Evolutionary conservation across 2,329 filamentous ascomycete genomes (phyloP).

Genomic region (Penicillium glabrum): DNA sequence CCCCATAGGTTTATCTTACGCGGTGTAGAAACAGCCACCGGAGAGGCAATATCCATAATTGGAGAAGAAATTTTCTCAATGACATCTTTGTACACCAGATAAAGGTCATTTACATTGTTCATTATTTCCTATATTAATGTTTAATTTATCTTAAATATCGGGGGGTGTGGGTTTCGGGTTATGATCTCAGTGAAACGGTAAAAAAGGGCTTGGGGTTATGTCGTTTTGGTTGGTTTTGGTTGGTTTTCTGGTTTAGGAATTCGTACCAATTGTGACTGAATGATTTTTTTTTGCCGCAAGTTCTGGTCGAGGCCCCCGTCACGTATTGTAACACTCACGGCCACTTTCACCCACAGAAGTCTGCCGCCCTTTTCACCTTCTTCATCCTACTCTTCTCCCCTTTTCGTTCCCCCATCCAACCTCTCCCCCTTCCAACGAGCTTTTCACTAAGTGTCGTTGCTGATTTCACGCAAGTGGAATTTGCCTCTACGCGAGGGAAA

Average conservation of each 20-base stretch:
- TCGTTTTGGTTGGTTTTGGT: background rate
- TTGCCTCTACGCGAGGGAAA: conserved; percentile 29
- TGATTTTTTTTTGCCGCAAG: background rate
- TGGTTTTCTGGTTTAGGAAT: background rate
- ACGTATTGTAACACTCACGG: conserved; percentile 9
- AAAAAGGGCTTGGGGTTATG: background rate
- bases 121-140: background rate
- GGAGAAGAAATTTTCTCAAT: background rate
- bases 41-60: background rate
- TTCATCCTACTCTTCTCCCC: conserved; percentile 17
- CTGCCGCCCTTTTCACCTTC: conserved; percentile 12
- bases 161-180: conserved; percentile 6
- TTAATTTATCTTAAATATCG: background rate
- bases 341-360: conserved; percentile 43
- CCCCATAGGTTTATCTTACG: background rate
- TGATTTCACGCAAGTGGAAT: conserved; percentile 25
- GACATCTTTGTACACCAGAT: background rate
- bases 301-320: conserved; percentile 52
- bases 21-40: background rate
- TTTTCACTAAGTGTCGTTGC: conserved; percentile 55
- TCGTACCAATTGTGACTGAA: too few species aligned
- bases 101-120: background rate
- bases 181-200: conserved; percentile 1
- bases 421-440: conserved; percentile 40
- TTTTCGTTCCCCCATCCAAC: conserved; percentile 16